A percentile compares a stretch with the other conserved stretches of the same genome.
Conservation (phyloP, 2,329 filamentous ascomycete species). For the Hymenoscyphus occultus region DNA sequence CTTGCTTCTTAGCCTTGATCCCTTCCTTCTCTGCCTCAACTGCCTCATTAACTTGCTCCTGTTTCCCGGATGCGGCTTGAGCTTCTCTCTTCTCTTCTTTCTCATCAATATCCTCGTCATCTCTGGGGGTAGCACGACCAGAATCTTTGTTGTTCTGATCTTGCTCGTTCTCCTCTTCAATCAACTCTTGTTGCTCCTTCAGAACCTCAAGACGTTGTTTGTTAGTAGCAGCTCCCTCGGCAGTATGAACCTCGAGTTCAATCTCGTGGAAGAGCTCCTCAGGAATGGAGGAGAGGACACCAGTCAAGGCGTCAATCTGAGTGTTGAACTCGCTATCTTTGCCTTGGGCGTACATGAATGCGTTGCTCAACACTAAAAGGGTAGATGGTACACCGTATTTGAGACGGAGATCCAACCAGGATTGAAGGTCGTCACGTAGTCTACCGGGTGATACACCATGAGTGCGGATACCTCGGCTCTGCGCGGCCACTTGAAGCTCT, state of each 20-base stretch:
- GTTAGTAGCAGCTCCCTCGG: conserved; percentile 96
- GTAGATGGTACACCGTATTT: conserved; percentile 96
- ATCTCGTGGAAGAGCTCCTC: conserved; percentile 99
- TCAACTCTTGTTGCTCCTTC: conserved; percentile 97
- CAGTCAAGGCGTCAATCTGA: conserved; percentile 89
- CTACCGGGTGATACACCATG: conserved; percentile 86
- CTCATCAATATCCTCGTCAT: conserved; percentile 91
- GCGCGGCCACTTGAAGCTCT: conserved; percentile 89
- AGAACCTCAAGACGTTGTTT: conserved; percentile 97
- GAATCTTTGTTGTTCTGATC: conserved; percentile 75
- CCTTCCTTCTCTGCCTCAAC: conserved; percentile 54
- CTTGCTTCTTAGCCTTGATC: conserved; percentile 43
- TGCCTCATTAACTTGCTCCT: conserved; percentile 51
- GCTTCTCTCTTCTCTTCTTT: conserved; percentile 71
- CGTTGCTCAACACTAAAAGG: conserved; percentile 90
- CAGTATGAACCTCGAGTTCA: conserved; percentile 94
- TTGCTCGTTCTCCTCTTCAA: conserved; percentile 95
- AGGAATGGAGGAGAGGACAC: conserved; percentile 89
- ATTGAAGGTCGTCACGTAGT: conserved; percentile 83
- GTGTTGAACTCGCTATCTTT: conserved; percentile 80
- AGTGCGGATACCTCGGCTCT: conserved; percentile 86
- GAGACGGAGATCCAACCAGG: conserved; percentile 91
- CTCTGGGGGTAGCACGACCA: conserved; percentile 73
- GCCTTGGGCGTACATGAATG: conserved; percentile 89
- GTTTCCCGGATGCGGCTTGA: conserved; percentile 44